phyloP scores from a whole-genome alignment of 2,329 filamentous ascomycete species.

The Xylaria arbuscula region DNA sequence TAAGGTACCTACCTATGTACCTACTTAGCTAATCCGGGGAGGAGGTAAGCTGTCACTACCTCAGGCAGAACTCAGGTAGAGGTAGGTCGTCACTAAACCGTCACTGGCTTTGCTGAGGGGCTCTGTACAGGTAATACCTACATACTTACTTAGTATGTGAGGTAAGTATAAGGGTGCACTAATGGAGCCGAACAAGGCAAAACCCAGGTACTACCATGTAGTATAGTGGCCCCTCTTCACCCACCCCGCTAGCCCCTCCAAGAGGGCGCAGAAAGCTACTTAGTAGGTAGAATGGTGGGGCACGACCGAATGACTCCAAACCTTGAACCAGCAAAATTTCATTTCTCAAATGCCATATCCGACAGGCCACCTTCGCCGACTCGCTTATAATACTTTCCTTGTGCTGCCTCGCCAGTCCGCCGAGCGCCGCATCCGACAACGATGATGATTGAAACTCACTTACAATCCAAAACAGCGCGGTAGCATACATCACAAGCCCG shows the following conservation, averaged over 20 bases:
- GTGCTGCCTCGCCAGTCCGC: not conserved
- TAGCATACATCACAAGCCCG: conserved; percentile 28
- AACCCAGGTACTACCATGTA: not conserved
- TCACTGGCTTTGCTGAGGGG: not conserved
- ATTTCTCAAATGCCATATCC: conserved; percentile 6
- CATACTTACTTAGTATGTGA: not conserved
- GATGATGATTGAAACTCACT: conserved; percentile 33
- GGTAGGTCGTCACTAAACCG: not conserved
- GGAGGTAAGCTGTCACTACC: conserved; percentile 10
- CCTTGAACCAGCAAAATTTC: conserved; percentile 34
- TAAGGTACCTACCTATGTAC: not conserved
- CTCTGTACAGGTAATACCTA: not conserved
- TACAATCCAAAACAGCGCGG: conserved; percentile 28
- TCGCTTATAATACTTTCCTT: not conserved
- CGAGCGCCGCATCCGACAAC: conserved; percentile 27
- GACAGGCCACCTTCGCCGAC: not conserved
- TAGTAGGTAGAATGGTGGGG: conserved; percentile 49
- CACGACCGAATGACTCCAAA: conserved; percentile 47
- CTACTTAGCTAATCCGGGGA: no score
- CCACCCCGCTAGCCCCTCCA: conserved; percentile 18
- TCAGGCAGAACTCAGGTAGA: no score
- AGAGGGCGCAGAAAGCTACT: conserved; percentile 7
- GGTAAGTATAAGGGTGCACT: no score
- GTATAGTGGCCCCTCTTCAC: not conserved
- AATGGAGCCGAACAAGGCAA: no score